These are phyloP conservation scores for Lablab purpureus DNA, from an alignment of 306 rosid species.

Conservation along the genomic window DNA sequence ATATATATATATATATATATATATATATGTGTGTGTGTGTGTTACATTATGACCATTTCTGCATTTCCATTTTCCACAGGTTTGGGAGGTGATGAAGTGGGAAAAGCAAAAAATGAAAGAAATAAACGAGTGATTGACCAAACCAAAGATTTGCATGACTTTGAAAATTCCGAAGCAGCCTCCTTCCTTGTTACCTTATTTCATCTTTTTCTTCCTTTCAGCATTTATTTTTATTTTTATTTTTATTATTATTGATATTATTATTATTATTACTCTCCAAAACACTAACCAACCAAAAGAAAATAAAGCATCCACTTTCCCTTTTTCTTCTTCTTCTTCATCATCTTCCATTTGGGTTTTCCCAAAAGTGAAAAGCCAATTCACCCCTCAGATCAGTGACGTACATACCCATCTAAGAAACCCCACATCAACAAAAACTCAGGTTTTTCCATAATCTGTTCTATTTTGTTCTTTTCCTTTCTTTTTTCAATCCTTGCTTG, in stretches of 20 bases:
- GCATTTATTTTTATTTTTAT: conserved; percentile 30
- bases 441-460: conserved; percentile 6
- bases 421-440: not conserved
- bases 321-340: not conserved
- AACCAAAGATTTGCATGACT: conserved; percentile 64
- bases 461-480: not conserved
- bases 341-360: conserved; percentile 51
- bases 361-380: conserved; percentile 30
- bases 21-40: not conserved
- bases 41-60: conserved; percentile 24
- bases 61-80: conserved; percentile 58
- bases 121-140: conserved; percentile 70
- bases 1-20: not conserved
- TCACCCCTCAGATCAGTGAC: conserved; percentile 61
- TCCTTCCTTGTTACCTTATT: conserved; percentile 57
- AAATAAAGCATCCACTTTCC: conserved; percentile 47
- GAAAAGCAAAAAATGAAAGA: conserved; percentile 41
- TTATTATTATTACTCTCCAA: conserved; percentile 15
- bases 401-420: conserved; percentile 47
- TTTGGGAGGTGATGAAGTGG: conserved; percentile 53
- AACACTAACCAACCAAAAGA: conserved; percentile 22
- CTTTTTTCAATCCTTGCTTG: conserved; percentile 17
- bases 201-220: conserved; percentile 52
- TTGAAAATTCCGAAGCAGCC: conserved; percentile 74
- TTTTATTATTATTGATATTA: conserved; percentile 16